phyloP scores from a whole-genome alignment of 768 basidiomycete genomes.

The Calocera viscosa region DNA sequence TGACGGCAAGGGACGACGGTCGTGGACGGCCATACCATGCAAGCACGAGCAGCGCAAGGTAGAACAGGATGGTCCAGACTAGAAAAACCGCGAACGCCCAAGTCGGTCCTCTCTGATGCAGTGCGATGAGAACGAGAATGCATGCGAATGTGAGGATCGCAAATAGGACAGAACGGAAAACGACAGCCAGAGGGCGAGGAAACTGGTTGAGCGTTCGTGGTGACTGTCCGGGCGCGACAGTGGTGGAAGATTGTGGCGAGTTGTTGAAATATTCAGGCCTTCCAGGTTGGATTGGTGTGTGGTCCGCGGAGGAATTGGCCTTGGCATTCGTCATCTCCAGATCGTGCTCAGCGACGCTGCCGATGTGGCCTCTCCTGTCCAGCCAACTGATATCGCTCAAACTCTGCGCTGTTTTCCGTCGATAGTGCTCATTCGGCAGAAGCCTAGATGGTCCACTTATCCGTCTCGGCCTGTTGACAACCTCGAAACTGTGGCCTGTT shows the following conservation, averaged over 20 bases:
- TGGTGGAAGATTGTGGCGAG: conserved; percentile 33
- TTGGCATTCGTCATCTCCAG: conserved; percentile 36
- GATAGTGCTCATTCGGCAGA: background rate
- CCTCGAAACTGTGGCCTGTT: conserved; percentile 30
- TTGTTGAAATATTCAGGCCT: background rate
- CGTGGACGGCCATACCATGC: conserved; percentile 50
- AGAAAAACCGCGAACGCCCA: conserved; percentile 54
- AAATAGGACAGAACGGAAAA: conserved; percentile 47
- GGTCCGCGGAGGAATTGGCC: background rate
- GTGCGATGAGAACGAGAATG: conserved; percentile 42
- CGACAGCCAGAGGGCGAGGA: conserved; percentile 15
- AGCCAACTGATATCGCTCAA: conserved; percentile 71
- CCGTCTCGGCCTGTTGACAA: conserved; percentile 34
- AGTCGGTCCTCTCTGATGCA: conserved; percentile 45
- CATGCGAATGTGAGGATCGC: conserved; percentile 33
- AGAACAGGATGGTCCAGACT: conserved; percentile 47
- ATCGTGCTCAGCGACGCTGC: conserved; percentile 56
- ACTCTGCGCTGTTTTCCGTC: conserved; percentile 33
- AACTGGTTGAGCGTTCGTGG: conserved; percentile 34
- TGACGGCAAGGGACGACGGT: conserved; percentile 42
- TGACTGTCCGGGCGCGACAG: conserved; percentile 30
- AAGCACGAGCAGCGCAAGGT: conserved; percentile 38
- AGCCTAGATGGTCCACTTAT: background rate
- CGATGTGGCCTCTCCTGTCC: conserved; percentile 56
- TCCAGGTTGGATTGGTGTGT: background rate